A percentile compares a stretch with the other conserved stretches of the same genome.
Evolutionary conservation across 148 eudicot genomes (phyloP).

Genomic region (Bassia scoparia): DNA sequence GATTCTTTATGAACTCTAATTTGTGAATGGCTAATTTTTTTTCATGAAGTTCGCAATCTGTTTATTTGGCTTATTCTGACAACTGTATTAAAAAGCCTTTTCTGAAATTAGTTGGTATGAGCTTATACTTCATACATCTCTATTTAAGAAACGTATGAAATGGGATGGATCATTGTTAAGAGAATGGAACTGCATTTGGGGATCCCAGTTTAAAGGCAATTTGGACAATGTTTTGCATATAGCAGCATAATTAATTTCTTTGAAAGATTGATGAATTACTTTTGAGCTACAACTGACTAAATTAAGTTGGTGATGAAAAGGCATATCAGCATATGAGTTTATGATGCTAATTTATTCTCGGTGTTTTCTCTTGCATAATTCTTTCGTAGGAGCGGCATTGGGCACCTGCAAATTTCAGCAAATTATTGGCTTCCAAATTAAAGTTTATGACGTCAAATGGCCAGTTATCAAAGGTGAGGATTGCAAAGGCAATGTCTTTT

Average conservation of each 20-base stretch:
- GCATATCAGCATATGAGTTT: background rate
- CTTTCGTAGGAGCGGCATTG: slow-evolving; percentile 60
- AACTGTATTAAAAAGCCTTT: background rate
- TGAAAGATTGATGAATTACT: background rate
- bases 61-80: no score
- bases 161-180: no score
- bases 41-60: background rate
- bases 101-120: background rate
- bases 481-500: background rate
- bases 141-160: no score
- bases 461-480: slow-evolving; percentile 59
- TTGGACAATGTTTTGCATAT: no score
- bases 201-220: no score
- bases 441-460: slow-evolving; percentile 59
- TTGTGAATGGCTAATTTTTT: background rate
- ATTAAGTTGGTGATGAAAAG: background rate
- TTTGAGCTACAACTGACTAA: background rate
- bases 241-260: no score
- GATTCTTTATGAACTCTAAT: no score
- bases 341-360: background rate
- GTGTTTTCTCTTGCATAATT: background rate
- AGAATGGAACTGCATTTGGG: no score
- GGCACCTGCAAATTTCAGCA: slow-evolving; percentile 65
- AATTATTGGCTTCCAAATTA: slow-evolving; percentile 48
- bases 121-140: no score